Base-by-base conservation (phyloP, 768 basidiomycete species). In the Neoboletus brunneissimus region DNA sequence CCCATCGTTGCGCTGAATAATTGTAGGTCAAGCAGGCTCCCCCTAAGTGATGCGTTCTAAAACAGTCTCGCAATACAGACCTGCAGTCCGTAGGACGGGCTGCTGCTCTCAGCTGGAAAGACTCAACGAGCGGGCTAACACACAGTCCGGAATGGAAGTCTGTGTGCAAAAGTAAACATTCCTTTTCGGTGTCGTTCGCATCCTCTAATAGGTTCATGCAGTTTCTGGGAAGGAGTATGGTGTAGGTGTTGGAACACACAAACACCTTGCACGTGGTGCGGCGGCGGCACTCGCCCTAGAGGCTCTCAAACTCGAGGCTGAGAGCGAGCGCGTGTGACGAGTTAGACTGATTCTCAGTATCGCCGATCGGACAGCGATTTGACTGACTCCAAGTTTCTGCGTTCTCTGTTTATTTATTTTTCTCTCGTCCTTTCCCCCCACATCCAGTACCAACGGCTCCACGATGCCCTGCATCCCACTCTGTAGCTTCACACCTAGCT, bases 141-240 rank as follows among this genome's bases (percentile, higher is more conserved):
- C 76, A 84, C 52, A 70, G 67, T 4, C 80, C 78, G 7, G 63
- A 68, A 38, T 88, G 86, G 86, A 85, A 75, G 2, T 78, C 74
- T 3, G 60, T 78, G 6, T 88, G 86, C 69, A 86, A 83, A 76
- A 79, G 87, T 85, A 47, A 57, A 63, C 55, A 59, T 62, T 66
- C 48, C 34, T 25, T 8, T 40, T 47, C 45, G 38, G n/a, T 52
- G 60, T 47, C 59, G 13, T 53, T 20, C 29, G 20, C 12, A 51
- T 52, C 47, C 13, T 49, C 57, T 72, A 6, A 68, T 58, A 41
- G 3, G 47, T 51, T 31, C 12, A 9, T 52, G 27, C 59, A 87
- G 86, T 87, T 58, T 72, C 79, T 41, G 82, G 83, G 1, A 65
- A 75, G 53, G 72, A 73, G 52, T 74, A 76, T 55, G 84, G 81